Conservation (phyloP, 768 basidiomycete genomes). For the Suillus alpinus region DNA sequence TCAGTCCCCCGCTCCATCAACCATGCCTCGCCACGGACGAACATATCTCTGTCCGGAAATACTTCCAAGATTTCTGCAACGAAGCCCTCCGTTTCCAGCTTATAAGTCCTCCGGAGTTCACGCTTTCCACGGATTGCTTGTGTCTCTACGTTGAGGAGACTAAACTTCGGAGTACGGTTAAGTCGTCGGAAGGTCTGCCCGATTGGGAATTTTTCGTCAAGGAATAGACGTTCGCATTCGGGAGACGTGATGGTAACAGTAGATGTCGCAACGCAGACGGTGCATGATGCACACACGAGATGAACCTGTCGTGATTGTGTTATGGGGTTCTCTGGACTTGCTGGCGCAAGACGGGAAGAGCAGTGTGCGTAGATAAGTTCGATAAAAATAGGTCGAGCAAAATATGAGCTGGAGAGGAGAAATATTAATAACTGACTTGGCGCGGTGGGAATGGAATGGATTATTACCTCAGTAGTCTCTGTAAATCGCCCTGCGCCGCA, state of each 20-base stretch:
- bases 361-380: slow-evolving; percentile 55
- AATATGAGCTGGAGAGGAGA: slow-evolving; percentile 51
- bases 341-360: slow-evolving; percentile 28
- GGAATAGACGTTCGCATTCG: slow-evolving; percentile 55
- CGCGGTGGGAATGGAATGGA: not conserved
- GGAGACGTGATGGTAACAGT: slow-evolving; percentile 60
- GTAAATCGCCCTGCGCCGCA: slow-evolving; percentile 68
- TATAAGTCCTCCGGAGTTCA: slow-evolving; percentile 44
- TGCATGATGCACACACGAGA: slow-evolving; percentile 52
- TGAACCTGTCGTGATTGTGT: slow-evolving; percentile 64
- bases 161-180: slow-evolving; percentile 52
- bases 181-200: slow-evolving; percentile 66
- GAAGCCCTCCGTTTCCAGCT: slow-evolving; percentile 53
- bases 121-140: slow-evolving; percentile 15
- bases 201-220: slow-evolving; percentile 65
- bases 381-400: slow-evolving; percentile 58
- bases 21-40: slow-evolving; percentile 53
- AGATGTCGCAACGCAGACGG: slow-evolving; percentile 64
- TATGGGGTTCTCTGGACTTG: slow-evolving; percentile 49
- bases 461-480: slow-evolving; percentile 61
- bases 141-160: slow-evolving; percentile 51
- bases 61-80: slow-evolving; percentile 68
- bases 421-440: not conserved
- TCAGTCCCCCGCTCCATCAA: slow-evolving; percentile 27
- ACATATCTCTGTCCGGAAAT: slow-evolving; percentile 69